phyloP scores from a whole-genome alignment of 805 yeast species.

The Starmerella vitae region DNA sequence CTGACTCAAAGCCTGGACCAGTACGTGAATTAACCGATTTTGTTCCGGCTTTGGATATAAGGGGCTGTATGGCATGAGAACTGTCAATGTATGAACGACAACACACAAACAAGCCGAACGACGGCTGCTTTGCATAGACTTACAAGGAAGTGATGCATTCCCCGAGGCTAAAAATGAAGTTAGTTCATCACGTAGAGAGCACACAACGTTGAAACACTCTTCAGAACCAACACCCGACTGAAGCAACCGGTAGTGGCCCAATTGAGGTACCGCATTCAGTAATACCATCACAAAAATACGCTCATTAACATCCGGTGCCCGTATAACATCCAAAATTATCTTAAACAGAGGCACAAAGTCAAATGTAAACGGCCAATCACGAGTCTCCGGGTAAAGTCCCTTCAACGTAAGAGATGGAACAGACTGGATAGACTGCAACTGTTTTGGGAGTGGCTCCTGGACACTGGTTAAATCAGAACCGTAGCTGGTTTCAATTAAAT shows the following conservation, averaged over 20 bases:
- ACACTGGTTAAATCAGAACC: slow-evolving; percentile 17
- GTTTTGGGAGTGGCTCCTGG: slow-evolving; percentile 30
- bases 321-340: slow-evolving; percentile 33
- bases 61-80: slow-evolving; percentile 38
- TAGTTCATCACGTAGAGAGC: slow-evolving; percentile 9
- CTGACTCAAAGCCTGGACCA: slow-evolving; percentile 42
- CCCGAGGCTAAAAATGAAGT: slow-evolving; percentile 6
- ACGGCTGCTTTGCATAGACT: slow-evolving; percentile 1
- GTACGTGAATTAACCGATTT: slow-evolving; percentile 48
- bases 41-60: slow-evolving; percentile 43
- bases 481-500: slow-evolving; percentile 16
- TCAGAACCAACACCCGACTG: slow-evolving; percentile 31
- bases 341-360: slow-evolving; percentile 42
- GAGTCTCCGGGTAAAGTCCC: neutral
- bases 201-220: slow-evolving; percentile 27
- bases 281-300: slow-evolving; percentile 42
- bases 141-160: slow-evolving; percentile 4
- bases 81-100: slow-evolving; percentile 42
- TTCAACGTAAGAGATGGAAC: slow-evolving; percentile 25
- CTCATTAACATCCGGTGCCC: slow-evolving; percentile 48
- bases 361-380: slow-evolving; percentile 17
- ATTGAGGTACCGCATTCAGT: slow-evolving; percentile 37
- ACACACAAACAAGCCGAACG: slow-evolving; percentile 32
- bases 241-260: slow-evolving; percentile 37
- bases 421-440: slow-evolving; percentile 28